phyloP scores from a whole-genome alignment of 345 rosid genomes.

The Sisymbrium altissimum region DNA sequence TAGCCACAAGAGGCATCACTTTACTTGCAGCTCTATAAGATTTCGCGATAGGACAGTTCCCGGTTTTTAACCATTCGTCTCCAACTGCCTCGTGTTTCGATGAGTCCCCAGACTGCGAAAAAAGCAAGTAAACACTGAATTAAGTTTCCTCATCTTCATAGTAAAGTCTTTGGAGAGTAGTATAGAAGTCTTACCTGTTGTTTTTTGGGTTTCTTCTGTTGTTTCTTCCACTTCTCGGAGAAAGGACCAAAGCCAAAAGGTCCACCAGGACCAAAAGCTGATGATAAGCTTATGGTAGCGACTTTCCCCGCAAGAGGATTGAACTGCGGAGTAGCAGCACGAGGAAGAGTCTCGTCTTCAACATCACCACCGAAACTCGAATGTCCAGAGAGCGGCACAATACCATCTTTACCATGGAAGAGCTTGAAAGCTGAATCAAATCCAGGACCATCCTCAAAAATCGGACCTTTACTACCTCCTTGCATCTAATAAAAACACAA shows the following conservation, averaged over 20 bases:
- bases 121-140: neutral
- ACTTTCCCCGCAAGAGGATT: constrained; percentile 64
- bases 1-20: constrained; percentile 71
- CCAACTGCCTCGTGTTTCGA: constrained; percentile 67
- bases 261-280: constrained; percentile 70
- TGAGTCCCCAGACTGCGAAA: constrained; percentile 47
- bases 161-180: neutral
- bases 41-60: constrained; percentile 88
- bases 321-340: constrained; percentile 54
- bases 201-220: constrained; percentile 55
- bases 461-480: constrained; percentile 74
- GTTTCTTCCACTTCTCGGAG: constrained; percentile 62
- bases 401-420: constrained; percentile 85
- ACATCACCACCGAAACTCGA: constrained; percentile 28
- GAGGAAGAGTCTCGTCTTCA: constrained; percentile 25
- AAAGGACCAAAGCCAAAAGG: constrained; percentile 75
- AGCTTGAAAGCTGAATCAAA: constrained; percentile 69
- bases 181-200: constrained; percentile 45
- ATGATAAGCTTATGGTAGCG: constrained; percentile 82
- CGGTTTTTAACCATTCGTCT: constrained; percentile 71
- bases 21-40: constrained; percentile 71
- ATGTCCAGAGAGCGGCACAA: constrained; percentile 62
- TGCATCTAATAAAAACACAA: constrained; percentile 31
- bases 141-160: neutral
- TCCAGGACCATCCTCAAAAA: constrained; percentile 84